Conservation (phyloP, 257 asterid genomes). For the Vinca minor region DNA sequence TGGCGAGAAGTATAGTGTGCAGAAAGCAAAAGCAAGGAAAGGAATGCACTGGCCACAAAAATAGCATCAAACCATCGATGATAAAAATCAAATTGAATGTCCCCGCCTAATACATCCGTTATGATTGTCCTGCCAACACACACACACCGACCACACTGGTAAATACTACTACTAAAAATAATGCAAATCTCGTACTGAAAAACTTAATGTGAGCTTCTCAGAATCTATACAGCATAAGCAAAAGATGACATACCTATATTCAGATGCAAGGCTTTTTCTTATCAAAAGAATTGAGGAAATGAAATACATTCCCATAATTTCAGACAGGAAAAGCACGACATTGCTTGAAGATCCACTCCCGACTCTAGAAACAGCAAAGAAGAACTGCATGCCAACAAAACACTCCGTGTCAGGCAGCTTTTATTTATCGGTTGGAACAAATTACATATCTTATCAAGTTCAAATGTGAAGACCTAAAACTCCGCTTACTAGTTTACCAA, state of each 20-base stretch:
- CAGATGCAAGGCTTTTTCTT: slow-evolving; percentile 93
- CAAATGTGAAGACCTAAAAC: neutral
- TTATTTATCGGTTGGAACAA: neutral
- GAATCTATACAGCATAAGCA: neutral
- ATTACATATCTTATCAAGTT: neutral
- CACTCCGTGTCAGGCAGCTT: slow-evolving; percentile 4
- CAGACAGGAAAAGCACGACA: slow-evolving; percentile 95
- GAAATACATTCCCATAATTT: slow-evolving; percentile 98
- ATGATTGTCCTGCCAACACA: slow-evolving; percentile 63
- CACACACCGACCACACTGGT: neutral
- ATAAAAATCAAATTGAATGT: slow-evolving; percentile 88
- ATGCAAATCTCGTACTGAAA: neutral
- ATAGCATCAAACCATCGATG: slow-evolving; percentile 98
- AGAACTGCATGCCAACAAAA: slow-evolving; percentile 60
- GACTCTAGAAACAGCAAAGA: slow-evolving; percentile 95
- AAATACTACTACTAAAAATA: neutral
- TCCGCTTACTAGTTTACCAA: neutral
- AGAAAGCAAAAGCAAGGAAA: slow-evolving; percentile 78
- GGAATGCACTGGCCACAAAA: slow-evolving; percentile 91
- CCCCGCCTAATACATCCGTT: slow-evolving; percentile 92
- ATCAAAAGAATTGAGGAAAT: slow-evolving; percentile 86
- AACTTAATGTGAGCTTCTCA: neutral
- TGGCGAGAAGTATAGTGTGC: slow-evolving; percentile 95
- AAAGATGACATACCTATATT: slow-evolving; percentile 51
- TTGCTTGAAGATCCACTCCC: slow-evolving; percentile 99